Evolutionary conservation across 208 protist genomes (phyloP), one percentile per base, ranked within the genome.

Genomic region (Jaenimonas drosophilae): DNA sequence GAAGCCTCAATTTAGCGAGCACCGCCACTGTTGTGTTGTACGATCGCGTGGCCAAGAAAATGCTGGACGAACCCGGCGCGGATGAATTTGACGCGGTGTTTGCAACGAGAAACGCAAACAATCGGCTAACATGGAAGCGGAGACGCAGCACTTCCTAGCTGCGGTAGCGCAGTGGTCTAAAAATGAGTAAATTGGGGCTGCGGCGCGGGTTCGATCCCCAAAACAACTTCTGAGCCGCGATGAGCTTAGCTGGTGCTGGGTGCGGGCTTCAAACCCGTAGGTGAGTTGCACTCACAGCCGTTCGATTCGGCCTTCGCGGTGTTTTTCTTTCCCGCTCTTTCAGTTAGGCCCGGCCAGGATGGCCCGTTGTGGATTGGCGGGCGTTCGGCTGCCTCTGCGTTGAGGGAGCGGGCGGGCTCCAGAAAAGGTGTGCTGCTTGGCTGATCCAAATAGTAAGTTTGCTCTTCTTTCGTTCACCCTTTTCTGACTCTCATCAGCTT

Each of bases 291-390:
- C 82, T 87, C 82, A 80, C 82, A 91, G 82, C 82, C 82, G 82
- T 91, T 87, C 82, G 82, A 91, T 91, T 91, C 82, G 82, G 82
- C 82, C 82, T 91, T 91, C 66, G 82, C 75, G 82, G 82, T 72
- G 82, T 86, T 45, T 52, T 28, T 49, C 59, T 56, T 68, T 63
- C n/a, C n/a, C n/a, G n/a, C n/a, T n/a, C n/a, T n/a, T n/a, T n/a
- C n/a, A n/a, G n/a, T n/a, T n/a, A n/a, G n/a, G n/a, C n/a, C n/a
- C n/a, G n/a, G n/a, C n/a, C n/a, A n/a, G n/a, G n/a, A n/a, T n/a
- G n/a, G n/a, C n/a, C n/a, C n/a, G n/a, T n/a, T n/a, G n/a, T n/a
- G n/a, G n/a, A n/a, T n/a, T n/a, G n/a, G n/a, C n/a, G n/a, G n/a
- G n/a, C n/a, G n/a, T n/a, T n/a, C n/a, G n/a, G n/a, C n/a, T n/a